Evolutionary conservation across 805 yeast species (phyloP).

Genomic region (Metschnikowia borealis): DNA sequence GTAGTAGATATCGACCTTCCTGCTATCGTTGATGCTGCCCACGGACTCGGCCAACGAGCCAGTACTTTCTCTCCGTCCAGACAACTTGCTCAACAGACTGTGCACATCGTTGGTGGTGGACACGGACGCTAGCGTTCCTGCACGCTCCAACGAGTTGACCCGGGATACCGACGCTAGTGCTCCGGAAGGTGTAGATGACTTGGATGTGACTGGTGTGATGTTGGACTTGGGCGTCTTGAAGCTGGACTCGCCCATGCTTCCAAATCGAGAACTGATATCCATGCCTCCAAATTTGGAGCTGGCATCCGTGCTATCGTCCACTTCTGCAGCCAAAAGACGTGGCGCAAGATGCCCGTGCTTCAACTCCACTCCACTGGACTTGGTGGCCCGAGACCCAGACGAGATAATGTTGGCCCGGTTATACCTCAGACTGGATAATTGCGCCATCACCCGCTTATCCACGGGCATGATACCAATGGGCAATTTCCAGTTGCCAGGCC

Average conservation of each 20-base stretch:
- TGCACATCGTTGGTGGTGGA: slow-evolving; percentile 15
- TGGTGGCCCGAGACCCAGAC: slow-evolving; percentile 18
- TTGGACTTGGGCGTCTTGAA: background rate
- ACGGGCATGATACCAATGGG: slow-evolving; percentile 54
- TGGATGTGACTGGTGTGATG: slow-evolving; percentile 13
- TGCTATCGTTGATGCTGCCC: slow-evolving; percentile 27
- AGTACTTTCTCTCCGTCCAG: slow-evolving; percentile 20
- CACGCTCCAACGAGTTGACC: slow-evolving; percentile 27
- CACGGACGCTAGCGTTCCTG: slow-evolving; percentile 28
- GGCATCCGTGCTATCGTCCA: slow-evolving; percentile 45
- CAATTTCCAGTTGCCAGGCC: slow-evolving; percentile 45
- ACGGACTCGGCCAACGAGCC: slow-evolving; percentile 24
- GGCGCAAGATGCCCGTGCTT: slow-evolving; percentile 63
- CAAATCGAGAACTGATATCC: slow-evolving; percentile 1
- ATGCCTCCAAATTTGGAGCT: slow-evolving; percentile 13
- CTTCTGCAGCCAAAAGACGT: slow-evolving; percentile 68
- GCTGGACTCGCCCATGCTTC: background rate
- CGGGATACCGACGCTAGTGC: slow-evolving; percentile 18
- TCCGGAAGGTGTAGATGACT: slow-evolving; percentile 14
- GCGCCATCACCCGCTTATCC: slow-evolving; percentile 26
- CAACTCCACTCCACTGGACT: slow-evolving; percentile 47
- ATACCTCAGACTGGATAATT: slow-evolving; percentile 19
- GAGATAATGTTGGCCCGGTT: slow-evolving; percentile 6
- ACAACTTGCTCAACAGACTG: slow-evolving; percentile 17
- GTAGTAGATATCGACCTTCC: slow-evolving; percentile 31